A percentile compares a stretch with the other conserved stretches of the same genome.
Evolutionary conservation across 2,329 filamentous ascomycete genomes (phyloP).

Genomic region (Aureobasidium lini): DNA sequence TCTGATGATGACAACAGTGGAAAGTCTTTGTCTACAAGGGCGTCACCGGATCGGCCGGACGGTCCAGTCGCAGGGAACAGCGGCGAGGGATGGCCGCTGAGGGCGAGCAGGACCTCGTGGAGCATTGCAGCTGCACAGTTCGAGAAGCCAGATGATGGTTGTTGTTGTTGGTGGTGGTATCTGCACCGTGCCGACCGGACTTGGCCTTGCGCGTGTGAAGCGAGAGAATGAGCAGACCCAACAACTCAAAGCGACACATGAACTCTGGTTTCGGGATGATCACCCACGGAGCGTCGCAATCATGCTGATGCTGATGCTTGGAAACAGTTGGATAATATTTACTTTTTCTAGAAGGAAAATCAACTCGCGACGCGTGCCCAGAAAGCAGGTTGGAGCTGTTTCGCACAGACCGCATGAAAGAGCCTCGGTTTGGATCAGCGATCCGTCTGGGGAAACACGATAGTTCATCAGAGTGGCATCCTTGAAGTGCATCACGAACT

Average conservation of each 20-base stretch:
- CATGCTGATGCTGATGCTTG: background rate
- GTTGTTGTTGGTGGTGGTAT: background rate
- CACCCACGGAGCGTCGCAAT: background rate
- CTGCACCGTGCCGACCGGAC: background rate
- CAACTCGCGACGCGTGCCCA: conserved; percentile 3
- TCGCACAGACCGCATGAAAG: background rate
- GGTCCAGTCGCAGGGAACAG: conserved; percentile 58
- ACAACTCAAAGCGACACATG: conserved; percentile 13
- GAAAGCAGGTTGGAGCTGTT: background rate
- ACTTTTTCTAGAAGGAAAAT: conserved; percentile 12
- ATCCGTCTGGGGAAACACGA: background rate
- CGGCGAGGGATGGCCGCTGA: conserved; percentile 87
- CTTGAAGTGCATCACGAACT: background rate
- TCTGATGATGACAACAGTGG: conserved; percentile 66
- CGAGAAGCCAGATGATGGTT: background rate
- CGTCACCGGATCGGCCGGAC: conserved; percentile 19
- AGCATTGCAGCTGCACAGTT: conserved; percentile 56
- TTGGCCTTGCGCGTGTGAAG: conserved; percentile 11
- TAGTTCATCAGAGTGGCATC: background rate
- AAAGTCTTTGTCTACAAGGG: conserved; percentile 34
- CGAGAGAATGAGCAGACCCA: conserved; percentile 10
- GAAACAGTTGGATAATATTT: background rate
- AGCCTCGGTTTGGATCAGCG: background rate
- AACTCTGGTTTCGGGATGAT: background rate
- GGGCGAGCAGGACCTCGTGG: conserved; percentile 94